phyloP scores from a whole-genome alignment of 1,139 yeast genomes.

The Meyerozyma athensensis region DNA sequence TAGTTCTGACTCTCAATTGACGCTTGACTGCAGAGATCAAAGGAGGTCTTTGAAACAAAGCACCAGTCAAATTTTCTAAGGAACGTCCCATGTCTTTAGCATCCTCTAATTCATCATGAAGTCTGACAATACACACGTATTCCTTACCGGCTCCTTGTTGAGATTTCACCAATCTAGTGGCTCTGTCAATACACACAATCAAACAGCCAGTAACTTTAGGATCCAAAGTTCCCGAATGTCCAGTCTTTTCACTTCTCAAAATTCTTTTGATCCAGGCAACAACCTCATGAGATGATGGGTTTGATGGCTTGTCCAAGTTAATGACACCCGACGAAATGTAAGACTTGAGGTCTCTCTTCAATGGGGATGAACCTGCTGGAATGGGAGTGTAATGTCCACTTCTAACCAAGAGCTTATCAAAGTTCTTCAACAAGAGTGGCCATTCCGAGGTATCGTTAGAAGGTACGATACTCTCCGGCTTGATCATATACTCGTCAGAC shows the following conservation, averaged over 20 bases:
- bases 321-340: conserved; percentile 94
- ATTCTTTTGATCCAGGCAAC: conserved; percentile 99
- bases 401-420: conserved; percentile 89
- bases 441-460: conserved; percentile 86
- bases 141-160: conserved; percentile 99
- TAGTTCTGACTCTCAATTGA: conserved; percentile 96
- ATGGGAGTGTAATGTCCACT: conserved; percentile 96
- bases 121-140: conserved; percentile 94
- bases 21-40: conserved; percentile 98
- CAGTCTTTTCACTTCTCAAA: conserved; percentile 92
- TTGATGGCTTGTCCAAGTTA: conserved; percentile 95
- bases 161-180: conserved; percentile 94
- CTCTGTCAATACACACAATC: conserved; percentile 96
- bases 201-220: conserved; percentile 98
- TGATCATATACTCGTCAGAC: conserved; percentile 71
- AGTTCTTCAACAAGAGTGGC: conserved; percentile 93
- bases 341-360: conserved; percentile 86
- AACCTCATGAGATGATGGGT: conserved; percentile 97
- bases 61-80: conserved; percentile 94
- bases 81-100: conserved; percentile 86
- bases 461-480: conserved; percentile 82
- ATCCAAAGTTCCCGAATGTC: conserved; percentile 98
- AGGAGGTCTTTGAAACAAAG: conserved; percentile 98
- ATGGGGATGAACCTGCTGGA: conserved; percentile 92
- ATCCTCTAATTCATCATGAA: conserved; percentile 88